Conservation (phyloP, 768 basidiomycete species). For the Kondoa malvinella region DNA sequence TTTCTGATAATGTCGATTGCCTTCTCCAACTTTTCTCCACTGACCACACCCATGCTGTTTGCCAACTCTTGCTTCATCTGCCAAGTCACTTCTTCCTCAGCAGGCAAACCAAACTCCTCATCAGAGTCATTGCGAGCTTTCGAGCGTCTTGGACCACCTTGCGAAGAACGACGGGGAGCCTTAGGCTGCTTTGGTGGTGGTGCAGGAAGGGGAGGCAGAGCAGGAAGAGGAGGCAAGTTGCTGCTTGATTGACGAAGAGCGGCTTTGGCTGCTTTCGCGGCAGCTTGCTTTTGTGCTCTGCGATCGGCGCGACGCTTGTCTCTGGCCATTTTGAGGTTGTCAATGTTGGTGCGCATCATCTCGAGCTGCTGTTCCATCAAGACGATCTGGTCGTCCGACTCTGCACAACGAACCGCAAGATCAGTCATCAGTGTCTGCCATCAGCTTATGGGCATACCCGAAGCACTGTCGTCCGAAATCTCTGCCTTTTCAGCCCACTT, state of each 20-base stretch:
- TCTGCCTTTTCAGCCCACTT: conserved; percentile 66
- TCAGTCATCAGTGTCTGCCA: conserved; percentile 2
- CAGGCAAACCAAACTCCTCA: conserved; percentile 20
- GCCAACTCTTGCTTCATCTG: conserved; percentile 98
- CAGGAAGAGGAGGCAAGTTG: conserved; percentile 16
- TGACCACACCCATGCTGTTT: conserved; percentile 74
- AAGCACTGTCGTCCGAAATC: conserved; percentile 1
- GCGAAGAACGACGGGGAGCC: background rate
- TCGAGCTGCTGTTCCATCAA: conserved; percentile 68
- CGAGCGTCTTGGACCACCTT: background rate
- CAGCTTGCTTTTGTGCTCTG: conserved; percentile 38
- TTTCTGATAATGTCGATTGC: conserved; percentile 92
- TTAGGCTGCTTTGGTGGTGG: background rate
- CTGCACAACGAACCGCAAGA: background rate
- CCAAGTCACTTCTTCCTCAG: conserved; percentile 44
- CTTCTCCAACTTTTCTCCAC: conserved; percentile 63
- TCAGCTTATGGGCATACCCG: background rate
- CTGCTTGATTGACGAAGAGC: background rate
- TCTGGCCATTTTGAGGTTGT: conserved; percentile 45
- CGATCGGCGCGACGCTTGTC: conserved; percentile 40
- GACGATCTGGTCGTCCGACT: conserved; percentile 39
- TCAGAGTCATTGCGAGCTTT: conserved; percentile 21
- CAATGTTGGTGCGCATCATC: conserved; percentile 53
- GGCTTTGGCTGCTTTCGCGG: conserved; percentile 14
- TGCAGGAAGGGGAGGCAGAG: background rate